Percentiles rank a stretch among this genome's conserved stretches.
These are phyloP conservation scores for Paraconiothyrium sp. DNA, from an alignment of 2,329 filamentous ascomycete genomes.

Conservation along the genomic window DNA sequence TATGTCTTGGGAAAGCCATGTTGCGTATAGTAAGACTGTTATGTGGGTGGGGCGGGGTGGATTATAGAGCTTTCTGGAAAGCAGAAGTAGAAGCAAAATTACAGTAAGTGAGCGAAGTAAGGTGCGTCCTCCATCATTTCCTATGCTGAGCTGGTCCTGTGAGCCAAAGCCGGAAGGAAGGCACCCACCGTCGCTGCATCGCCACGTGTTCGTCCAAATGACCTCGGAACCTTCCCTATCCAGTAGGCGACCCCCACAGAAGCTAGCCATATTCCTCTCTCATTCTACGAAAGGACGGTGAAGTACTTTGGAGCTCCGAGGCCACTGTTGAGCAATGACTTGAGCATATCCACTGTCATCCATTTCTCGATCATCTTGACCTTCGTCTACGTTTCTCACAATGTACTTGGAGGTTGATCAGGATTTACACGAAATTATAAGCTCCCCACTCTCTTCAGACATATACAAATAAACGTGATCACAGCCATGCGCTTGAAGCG, in stretches of 20 bases:
- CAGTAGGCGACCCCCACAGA: neutral
- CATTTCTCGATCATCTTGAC: neutral
- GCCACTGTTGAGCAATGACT: neutral
- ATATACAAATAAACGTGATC: neutral
- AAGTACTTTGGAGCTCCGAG: neutral
- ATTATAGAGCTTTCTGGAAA: no score
- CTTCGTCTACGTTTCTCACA: constrained; percentile 4
- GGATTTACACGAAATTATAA: neutral
- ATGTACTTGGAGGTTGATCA: constrained; percentile 6
- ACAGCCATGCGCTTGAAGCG: neutral
- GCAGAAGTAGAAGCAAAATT: neutral
- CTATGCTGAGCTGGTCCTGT: neutral
- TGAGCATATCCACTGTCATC: neutral
- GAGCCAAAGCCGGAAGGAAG: neutral
- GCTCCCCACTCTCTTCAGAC: neutral
- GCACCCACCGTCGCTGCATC: constrained; percentile 5
- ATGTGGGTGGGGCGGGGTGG: no score
- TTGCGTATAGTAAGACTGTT: neutral
- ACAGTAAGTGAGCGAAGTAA: neutral
- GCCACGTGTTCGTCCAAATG: constrained; percentile 9
- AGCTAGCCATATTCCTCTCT: neutral
- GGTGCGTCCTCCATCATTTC: neutral
- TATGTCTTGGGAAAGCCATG: neutral
- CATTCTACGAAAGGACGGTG: neutral
- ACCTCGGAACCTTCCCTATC: neutral